phyloP scores from a whole-genome alignment of 2,329 filamentous ascomycete genomes.

The Phaeosphaeriaceae sp. region DNA sequence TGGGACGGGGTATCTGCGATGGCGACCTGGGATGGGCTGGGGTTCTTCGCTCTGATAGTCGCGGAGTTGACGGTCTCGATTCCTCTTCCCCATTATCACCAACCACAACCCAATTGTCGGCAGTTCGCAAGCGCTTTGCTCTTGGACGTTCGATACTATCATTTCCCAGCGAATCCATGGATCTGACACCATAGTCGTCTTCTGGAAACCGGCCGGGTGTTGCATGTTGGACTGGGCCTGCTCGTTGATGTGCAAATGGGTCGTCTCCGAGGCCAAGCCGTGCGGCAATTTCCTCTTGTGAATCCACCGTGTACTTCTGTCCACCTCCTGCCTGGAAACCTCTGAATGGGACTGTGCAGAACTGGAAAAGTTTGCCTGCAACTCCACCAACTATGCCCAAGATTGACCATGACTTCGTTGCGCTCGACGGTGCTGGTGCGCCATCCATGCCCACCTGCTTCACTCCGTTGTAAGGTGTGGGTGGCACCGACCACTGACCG shows the following conservation, averaged over 20 bases:
- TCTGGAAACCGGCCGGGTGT: slow-evolving; percentile 64
- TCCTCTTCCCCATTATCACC: slow-evolving; percentile 60
- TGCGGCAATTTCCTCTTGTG: slow-evolving; percentile 33
- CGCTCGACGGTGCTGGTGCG: slow-evolving; percentile 27
- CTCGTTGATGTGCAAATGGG: slow-evolving; percentile 14
- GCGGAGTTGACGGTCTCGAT: slow-evolving; percentile 58
- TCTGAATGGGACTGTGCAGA: slow-evolving; percentile 77
- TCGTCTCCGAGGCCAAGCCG: slow-evolving; percentile 35
- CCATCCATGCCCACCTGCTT: slow-evolving; percentile 18
- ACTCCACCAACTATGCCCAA: slow-evolving; percentile 71
- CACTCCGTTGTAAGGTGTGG: slow-evolving; percentile 28
- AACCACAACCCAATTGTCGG: slow-evolving; percentile 59
- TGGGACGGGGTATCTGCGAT: slow-evolving; percentile 46
- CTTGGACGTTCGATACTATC: slow-evolving; percentile 54
- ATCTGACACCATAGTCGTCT: slow-evolving; percentile 57
- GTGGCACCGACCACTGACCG: slow-evolving; percentile 45
- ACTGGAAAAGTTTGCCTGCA: slow-evolving; percentile 82
- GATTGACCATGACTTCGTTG: slow-evolving; percentile 48
- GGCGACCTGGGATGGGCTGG: slow-evolving; percentile 32
- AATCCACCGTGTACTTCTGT: slow-evolving; percentile 69
- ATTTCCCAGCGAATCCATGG: slow-evolving; percentile 52
- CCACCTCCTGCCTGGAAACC: slow-evolving; percentile 91
- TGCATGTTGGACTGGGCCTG: slow-evolving; percentile 42
- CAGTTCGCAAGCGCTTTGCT: slow-evolving; percentile 58
- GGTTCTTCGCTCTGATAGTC: slow-evolving; percentile 41